phyloP scores from a whole-genome alignment of 106 monocot species.

The Agapanthus africanus region DNA sequence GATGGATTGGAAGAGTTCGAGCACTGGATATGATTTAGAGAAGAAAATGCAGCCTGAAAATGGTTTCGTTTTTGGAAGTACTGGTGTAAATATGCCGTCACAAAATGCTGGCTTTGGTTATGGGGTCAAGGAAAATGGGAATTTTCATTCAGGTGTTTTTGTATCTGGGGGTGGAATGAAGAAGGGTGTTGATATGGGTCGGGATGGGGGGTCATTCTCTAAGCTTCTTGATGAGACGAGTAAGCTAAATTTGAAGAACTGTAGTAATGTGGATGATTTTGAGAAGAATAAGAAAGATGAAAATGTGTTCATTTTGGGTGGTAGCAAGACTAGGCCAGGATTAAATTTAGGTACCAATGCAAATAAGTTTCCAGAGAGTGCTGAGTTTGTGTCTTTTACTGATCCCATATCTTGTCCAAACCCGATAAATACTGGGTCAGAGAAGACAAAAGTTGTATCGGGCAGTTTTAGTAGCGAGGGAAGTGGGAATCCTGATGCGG shows the following conservation, averaged over 20 bases:
- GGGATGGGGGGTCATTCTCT: background rate
- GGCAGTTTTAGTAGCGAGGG: background rate
- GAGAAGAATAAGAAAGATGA: background rate
- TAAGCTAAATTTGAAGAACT: conserved; percentile 4
- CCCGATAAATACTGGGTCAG: background rate
- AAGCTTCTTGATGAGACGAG: conserved; percentile 9
- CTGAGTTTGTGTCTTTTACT: background rate
- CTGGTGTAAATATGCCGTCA: background rate
- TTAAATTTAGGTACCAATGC: background rate
- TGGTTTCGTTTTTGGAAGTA: background rate
- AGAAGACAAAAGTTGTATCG: background rate
- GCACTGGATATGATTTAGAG: background rate
- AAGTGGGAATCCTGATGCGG: background rate
- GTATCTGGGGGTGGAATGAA: background rate
- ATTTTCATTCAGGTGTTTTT: background rate
- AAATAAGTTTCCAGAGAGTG: too few relatives aligned
- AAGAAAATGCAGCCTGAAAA: background rate
- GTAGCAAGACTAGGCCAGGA: background rate
- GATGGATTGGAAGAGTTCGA: background rate
- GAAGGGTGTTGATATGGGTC: background rate
- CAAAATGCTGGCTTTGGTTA: background rate
- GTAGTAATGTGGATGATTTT: background rate
- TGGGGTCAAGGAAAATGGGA: background rate
- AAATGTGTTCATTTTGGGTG: background rate
- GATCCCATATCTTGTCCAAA: background rate